Evolutionary conservation across 1,139 yeast species (phyloP), one percentile per base, ranked within the genome.

Genomic region (Suhomyces terraborum): DNA sequence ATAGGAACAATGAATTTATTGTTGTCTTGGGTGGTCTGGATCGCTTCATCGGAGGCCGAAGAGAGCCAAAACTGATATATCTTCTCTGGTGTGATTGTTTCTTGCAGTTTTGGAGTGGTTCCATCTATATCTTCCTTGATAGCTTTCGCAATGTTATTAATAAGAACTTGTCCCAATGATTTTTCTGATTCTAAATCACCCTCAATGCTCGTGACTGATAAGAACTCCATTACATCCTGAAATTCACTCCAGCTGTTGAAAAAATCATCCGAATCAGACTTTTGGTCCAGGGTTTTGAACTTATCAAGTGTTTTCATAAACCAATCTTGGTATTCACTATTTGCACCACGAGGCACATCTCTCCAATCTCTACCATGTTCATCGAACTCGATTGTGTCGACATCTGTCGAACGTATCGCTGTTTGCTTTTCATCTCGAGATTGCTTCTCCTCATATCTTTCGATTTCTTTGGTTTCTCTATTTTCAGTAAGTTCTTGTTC

Each of bases 321-420:
- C 50, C 56, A 42, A 4, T 47, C 48, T n/a, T 46, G 44, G 35
- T 46, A 60, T 9, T 52, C 38, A 3, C 58, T 58, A 52, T 83
- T 83, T 2, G 62, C 65, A 2, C 79, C 86, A 35, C 88, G 62
- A 1, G 86, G 84, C 5, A 80, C 67, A 58, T 82, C 89, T 49
- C 86, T 65, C 87, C 88, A 82, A 56, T 82, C 89, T 33, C 78
- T 66, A 0, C 86, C 87, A 37, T 67, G 57, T 25, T 75, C 77
- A 53, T 80, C 86, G 55, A 78, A 76, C 36, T 77, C 80, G 23
- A 75, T 55, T 4, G 53, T 54, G 20, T 53, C 26, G 1, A 36
- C 21, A 17, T 9, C 51, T 32, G 38, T 43, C 1, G 72, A 57
- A 43, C 78, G 54, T 0, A 68, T 60, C 0, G 76, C 75, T 7